Base-by-base conservation (phyloP, 495 filamentous ascomycete species). In the Pseudoneurospora amorphoporcata region DNA sequence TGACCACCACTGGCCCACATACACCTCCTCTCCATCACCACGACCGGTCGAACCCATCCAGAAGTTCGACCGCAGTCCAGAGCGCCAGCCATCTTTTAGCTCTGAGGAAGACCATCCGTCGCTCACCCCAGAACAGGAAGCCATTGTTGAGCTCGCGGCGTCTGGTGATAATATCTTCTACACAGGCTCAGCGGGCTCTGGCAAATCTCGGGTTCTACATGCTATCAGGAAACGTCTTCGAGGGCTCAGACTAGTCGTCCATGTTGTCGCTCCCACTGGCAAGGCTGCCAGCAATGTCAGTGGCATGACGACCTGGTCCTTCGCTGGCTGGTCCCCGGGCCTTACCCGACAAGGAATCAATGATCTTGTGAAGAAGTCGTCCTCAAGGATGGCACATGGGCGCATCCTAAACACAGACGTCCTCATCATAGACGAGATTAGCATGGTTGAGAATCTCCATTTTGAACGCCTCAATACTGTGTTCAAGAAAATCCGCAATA, bases 121-220 rank as follows among this genome's bases (percentile, higher is more conserved):
- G 7, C 79, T 87, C 7, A 83, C 81, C 68, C 74, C 76, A 10
- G 86, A 88, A 72, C 87, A 90, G 72, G 74, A 73, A 10, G 77
- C 75, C 8, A 69, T 89, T 2, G 85, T 89, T 3, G 76, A 85
- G 3, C 76, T 87, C 8, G 87, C 87, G 14, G 72, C 83, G 29
- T 77, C 72, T 6, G 84, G 87, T 0, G 39, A 72, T 12, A 91
- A 91, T 68, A 85, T 90, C 10, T 91, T 90, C 76, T 89, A 87
- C 74, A 90, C 88, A 1, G 89, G 89, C 10, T 86, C 87, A 1
- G 89, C 88, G 3, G 89, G 89, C 3, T 86, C 82, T 47, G 88
- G 89, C 35, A 91, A 91, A 73, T 88, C 86, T 0, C 87, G 85
- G 0, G 87, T 88, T 0, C 74, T 91, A 2, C 84, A 84, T 72